Evolutionary conservation across 2,329 filamentous ascomycete genomes (phyloP), one percentile per base, ranked within the genome.

Genomic region (Fusarium paranaense): DNA sequence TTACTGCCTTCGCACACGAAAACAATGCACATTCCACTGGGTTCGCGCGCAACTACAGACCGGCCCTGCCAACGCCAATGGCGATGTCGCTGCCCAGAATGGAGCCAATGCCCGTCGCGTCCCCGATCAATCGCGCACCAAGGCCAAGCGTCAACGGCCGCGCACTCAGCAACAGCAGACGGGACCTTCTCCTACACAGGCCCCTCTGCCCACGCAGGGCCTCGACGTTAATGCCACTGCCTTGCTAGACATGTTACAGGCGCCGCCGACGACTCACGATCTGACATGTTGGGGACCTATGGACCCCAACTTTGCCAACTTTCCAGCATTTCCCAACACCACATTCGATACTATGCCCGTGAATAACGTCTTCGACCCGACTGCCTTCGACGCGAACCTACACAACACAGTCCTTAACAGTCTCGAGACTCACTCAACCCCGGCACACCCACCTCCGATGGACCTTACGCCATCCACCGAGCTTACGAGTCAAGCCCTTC

Each of bases 1-100:
- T 59, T 78, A 78, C 59, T 78, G 77, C 66, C 73, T 79, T 42
- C 75, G 77, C 59, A 78, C 77, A 52, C 67, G 77, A 30, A 78
- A 78, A 64, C 77, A 78, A 76, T 78, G 77, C 52, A 78, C 77
- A 42, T 78, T 78, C 52, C 66, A 78, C 62, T 78, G 77, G 77
- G 77, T 78, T 70, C 72, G 77, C 32, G 75, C 77, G 60, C 77
- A 78, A 60, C 69, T 78, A 25, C 77, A 78, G 66, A 78, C 77
- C 16, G 73, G 77, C 27, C 74, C 77, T 57, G 64, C 74, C 47
- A 73, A 60, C 33, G 45, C 63, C 42, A 73, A 63, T 47, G 61
- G 52, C 40, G 73, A 78, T 32, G 70, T 64, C 42, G 33, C 67
- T 40, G 61, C 75, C 13, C 75, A 77, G 25, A 56, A 66, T 56